Percentiles rank a stretch among this genome's conserved stretches.
phyloP scores from a whole-genome alignment of 2,329 filamentous ascomycete genomes.

The Colletotrichum sublineola region DNA sequence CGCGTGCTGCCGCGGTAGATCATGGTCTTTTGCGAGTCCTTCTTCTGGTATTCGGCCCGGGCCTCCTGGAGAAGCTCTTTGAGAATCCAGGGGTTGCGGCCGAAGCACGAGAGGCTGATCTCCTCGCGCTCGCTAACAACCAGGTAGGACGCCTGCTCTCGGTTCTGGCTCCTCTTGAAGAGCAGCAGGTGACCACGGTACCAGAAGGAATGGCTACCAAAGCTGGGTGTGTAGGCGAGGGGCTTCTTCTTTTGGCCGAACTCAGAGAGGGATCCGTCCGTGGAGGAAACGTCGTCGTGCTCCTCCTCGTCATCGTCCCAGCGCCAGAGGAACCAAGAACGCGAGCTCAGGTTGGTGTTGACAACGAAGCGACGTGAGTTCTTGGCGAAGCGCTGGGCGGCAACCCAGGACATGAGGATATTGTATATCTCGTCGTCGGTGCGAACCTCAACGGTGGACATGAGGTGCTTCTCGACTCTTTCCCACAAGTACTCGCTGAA shows the following conservation, averaged over 20 bases:
- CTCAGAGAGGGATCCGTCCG: constrained; percentile 17
- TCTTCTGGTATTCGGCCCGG: constrained; percentile 66
- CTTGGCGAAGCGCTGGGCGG: constrained; percentile 71
- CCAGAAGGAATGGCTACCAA: constrained; percentile 78
- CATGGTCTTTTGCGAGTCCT: constrained; percentile 72
- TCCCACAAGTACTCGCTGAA: constrained; percentile 62
- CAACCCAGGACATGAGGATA: constrained; percentile 79
- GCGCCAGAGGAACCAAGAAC: constrained; percentile 63
- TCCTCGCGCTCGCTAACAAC: constrained; percentile 67
- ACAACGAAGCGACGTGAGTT: constrained; percentile 73
- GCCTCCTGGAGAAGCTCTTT: constrained; percentile 74
- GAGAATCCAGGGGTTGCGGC: constrained; percentile 70
- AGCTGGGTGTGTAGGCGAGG: constrained; percentile 74
- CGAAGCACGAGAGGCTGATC: constrained; percentile 72
- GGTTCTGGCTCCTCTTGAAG: constrained; percentile 66
- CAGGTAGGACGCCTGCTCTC: constrained; percentile 56
- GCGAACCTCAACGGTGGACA: constrained; percentile 75
- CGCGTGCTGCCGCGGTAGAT: constrained; percentile 71
- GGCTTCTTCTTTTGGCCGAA: constrained; percentile 58
- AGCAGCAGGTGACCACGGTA: constrained; percentile 70
- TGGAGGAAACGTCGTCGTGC: constrained; percentile 55
- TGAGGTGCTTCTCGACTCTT: constrained; percentile 66
- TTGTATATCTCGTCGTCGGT: constrained; percentile 81
- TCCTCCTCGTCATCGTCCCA: constrained; percentile 61
- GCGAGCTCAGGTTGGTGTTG: constrained; percentile 71